phyloP scores from a whole-genome alignment of 805 yeast genomes.

The Saccharomycopsis sp. region DNA sequence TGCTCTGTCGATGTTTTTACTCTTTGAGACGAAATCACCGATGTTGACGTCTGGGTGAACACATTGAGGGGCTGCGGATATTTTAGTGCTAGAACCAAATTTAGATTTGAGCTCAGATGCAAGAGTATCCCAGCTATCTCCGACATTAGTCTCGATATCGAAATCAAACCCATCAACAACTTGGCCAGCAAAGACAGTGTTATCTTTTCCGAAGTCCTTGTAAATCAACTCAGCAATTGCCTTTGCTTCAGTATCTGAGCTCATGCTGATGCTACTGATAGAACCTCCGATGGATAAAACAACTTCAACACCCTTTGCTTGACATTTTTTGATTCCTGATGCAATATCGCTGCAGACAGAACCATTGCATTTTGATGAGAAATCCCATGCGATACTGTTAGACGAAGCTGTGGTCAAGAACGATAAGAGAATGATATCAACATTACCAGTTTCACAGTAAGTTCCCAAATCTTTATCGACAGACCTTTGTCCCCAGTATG shows the following conservation, averaged over 20 bases:
- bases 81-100: slow-evolving; percentile 46
- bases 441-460: slow-evolving; percentile 9
- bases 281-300: slow-evolving; percentile 58
- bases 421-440: slow-evolving; percentile 36
- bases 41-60: slow-evolving; percentile 72
- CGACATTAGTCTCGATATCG: slow-evolving; percentile 66
- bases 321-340: slow-evolving; percentile 68
- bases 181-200: slow-evolving; percentile 45
- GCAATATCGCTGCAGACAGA: slow-evolving; percentile 35
- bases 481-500: slow-evolving; percentile 74
- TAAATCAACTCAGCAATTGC: slow-evolving; percentile 52
- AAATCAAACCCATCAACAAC: slow-evolving; percentile 88
- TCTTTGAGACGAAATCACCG: slow-evolving; percentile 40
- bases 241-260: slow-evolving; percentile 50
- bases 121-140: slow-evolving; percentile 59
- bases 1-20: slow-evolving; percentile 67
- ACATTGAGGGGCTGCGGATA: slow-evolving; percentile 93
- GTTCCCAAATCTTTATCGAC: slow-evolving; percentile 9
- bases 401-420: slow-evolving; percentile 7
- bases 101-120: slow-evolving; percentile 33
- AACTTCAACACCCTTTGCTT: slow-evolving; percentile 66
- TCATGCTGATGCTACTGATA: neutral
- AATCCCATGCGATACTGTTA: neutral
- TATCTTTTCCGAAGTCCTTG: slow-evolving; percentile 46
- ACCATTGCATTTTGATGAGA: slow-evolving; percentile 9